Percentiles rank a stretch among this genome's conserved stretches.
Evolutionary conservation across 1,139 yeast species (phyloP).

Genomic region (Trichomonascaceae sp.): DNA sequence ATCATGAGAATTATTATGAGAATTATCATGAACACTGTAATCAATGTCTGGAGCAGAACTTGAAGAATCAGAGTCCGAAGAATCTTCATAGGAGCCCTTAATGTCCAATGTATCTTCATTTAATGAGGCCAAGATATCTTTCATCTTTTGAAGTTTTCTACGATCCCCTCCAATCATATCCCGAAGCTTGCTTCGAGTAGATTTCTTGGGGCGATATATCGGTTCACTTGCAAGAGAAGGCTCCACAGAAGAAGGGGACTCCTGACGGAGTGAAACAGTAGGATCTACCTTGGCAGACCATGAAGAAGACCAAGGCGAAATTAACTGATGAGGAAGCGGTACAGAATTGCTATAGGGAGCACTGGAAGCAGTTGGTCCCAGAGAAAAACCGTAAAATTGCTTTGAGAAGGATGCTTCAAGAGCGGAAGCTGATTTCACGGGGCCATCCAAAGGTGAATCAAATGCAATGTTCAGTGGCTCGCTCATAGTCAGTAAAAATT

Average conservation of each 20-base stretch:
- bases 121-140: not conserved
- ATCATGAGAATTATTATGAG: not conserved
- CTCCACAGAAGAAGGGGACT: not conserved
- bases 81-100: not conserved
- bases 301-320: not conserved
- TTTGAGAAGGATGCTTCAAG: not conserved
- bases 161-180: not conserved
- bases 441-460: not conserved
- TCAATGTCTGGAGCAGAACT: not conserved
- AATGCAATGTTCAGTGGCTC: not conserved
- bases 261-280: not conserved
- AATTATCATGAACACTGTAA: not conserved
- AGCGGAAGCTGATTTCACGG: not conserved
- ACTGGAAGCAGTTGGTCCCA: not conserved
- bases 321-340: conserved; percentile 1
- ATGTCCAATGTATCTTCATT: not conserved
- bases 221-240: not conserved
- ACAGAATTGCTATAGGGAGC: not conserved
- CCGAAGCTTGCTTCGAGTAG: not conserved
- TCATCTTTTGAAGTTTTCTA: not conserved
- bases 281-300: not conserved
- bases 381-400: not conserved
- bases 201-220: not conserved
- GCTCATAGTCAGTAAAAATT: not conserved
- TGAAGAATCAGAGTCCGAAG: not conserved